phyloP scores from a whole-genome alignment of 768 basidiomycete species.

The Trametes gibbosa region DNA sequence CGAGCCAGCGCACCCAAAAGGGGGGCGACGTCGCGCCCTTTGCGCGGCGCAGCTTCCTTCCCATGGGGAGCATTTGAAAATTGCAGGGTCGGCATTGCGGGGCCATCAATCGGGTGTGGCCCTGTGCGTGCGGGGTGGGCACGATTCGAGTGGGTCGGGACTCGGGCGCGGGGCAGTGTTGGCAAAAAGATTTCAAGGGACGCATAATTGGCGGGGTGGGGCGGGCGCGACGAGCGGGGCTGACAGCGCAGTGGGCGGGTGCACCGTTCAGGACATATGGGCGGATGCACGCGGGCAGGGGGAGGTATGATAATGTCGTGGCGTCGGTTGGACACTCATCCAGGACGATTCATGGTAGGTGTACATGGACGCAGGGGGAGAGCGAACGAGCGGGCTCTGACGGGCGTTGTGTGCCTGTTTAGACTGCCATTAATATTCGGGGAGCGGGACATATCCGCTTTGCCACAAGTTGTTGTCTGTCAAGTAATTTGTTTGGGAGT shows the following conservation, averaged over 20 bases:
- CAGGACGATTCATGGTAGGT: neutral
- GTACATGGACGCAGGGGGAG: neutral
- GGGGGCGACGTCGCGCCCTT: too few species aligned
- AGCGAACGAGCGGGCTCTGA: too few species aligned
- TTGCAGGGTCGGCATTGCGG: neutral
- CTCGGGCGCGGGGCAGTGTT: too few species aligned
- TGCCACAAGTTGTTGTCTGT: too few species aligned
- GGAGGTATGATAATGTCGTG: too few species aligned
- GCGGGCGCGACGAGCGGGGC: neutral
- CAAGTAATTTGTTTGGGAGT: too few species aligned
- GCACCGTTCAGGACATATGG: neutral
- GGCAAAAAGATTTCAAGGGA: too few species aligned
- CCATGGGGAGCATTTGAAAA: neutral
- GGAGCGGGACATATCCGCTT: too few species aligned
- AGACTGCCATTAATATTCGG: too few species aligned
- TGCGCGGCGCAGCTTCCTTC: too few species aligned
- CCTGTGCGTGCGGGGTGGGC: neutral
- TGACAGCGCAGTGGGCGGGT: neutral
- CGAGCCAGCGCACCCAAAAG: neutral
- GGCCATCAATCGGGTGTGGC: neutral
- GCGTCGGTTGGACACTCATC: conserved; percentile 9
- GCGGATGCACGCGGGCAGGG: neutral
- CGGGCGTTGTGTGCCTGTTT: too few species aligned
- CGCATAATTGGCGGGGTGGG: too few species aligned
- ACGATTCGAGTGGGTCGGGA: neutral